These are phyloP conservation scores for Cicer chorassanicum DNA, from an alignment of 306 rosid species.

Conservation along the genomic window DNA sequence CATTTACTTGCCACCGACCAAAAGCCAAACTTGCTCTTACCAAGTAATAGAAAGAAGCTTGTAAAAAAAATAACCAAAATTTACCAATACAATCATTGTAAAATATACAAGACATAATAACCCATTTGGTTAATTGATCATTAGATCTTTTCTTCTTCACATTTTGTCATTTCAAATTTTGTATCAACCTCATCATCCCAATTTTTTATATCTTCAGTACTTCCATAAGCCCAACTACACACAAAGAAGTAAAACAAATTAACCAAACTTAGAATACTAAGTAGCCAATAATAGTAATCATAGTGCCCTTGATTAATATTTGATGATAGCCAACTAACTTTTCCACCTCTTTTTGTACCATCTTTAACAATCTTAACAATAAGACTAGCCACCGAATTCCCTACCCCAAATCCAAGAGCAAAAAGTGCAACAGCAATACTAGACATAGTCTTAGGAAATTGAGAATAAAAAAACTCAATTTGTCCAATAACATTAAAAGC, in stretches of 20 bases:
- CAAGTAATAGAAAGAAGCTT: neutral
- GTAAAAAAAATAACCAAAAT: neutral
- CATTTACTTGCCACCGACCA: neutral
- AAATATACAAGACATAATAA: neutral
- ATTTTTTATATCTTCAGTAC: slow-evolving; percentile 40
- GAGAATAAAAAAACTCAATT: slow-evolving; percentile 75
- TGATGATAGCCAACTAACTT: slow-evolving; percentile 58
- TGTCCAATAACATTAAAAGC: slow-evolving; percentile 72
- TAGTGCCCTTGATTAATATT: slow-evolving; percentile 66
- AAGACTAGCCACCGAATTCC: slow-evolving; percentile 59
- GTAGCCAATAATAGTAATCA: slow-evolving; percentile 69
- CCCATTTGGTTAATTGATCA: neutral
- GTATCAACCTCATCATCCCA: slow-evolving; percentile 52
- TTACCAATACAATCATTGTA: slow-evolving; percentile 5
- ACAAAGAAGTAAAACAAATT: slow-evolving; percentile 63
- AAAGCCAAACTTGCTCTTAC: neutral
- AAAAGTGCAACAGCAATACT: slow-evolving; percentile 71
- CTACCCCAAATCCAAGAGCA: slow-evolving; percentile 57
- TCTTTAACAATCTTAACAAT: slow-evolving; percentile 48
- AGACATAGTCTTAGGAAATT: slow-evolving; percentile 73
- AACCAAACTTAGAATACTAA: slow-evolving; percentile 49
- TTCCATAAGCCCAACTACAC: slow-evolving; percentile 69
- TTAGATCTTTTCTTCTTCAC: neutral
- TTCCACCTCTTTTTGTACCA: slow-evolving; percentile 50
- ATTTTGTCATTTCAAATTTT: neutral